phyloP scores from a whole-genome alignment of 345 rosid species.

The Hibiscus syriacus region DNA sequence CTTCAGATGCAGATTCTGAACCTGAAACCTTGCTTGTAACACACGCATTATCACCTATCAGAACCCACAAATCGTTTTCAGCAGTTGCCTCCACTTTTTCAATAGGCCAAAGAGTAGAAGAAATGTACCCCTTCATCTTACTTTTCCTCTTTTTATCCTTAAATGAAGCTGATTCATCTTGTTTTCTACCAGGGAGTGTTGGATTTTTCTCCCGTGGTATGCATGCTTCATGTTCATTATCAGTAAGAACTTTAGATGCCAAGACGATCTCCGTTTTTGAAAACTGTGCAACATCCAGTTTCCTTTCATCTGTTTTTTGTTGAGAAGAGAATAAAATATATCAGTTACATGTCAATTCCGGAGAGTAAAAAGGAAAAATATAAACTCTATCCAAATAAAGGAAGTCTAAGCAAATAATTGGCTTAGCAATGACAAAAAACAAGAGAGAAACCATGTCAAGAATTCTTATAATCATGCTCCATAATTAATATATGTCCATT shows the following conservation, averaged over 20 bases:
- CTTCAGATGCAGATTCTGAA: slow-evolving; percentile 23
- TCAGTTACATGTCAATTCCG: not conserved
- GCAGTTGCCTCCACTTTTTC: slow-evolving; percentile 52
- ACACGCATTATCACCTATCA: slow-evolving; percentile 17
- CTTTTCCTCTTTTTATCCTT: slow-evolving; percentile 22
- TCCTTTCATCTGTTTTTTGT: slow-evolving; percentile 22
- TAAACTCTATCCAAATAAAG: not conserved
- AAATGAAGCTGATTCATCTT: slow-evolving; percentile 15
- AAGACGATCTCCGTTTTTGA: slow-evolving; percentile 20
- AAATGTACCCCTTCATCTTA: slow-evolving; percentile 5
- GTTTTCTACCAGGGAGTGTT: slow-evolving; percentile 12
- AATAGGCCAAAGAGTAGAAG: slow-evolving; percentile 10
- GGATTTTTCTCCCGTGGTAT: slow-evolving; percentile 8
- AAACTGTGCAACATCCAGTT: slow-evolving; percentile 18
- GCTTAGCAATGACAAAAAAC: not conserved
- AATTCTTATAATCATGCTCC: not conserved
- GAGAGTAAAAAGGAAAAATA: not conserved
- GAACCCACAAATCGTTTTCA: slow-evolving; percentile 41
- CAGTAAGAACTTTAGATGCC: slow-evolving; percentile 14
- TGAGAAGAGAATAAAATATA: slow-evolving; percentile 14
- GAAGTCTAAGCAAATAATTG: not conserved
- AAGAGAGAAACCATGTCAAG: not conserved
- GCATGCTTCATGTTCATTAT: slow-evolving; percentile 19
- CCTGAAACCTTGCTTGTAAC: slow-evolving; percentile 19
- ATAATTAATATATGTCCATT: not conserved